Evolutionary conservation across 345 rosid species (phyloP), one percentile per base, ranked within the genome.

Genomic region (Populus ilicifolia): DNA sequence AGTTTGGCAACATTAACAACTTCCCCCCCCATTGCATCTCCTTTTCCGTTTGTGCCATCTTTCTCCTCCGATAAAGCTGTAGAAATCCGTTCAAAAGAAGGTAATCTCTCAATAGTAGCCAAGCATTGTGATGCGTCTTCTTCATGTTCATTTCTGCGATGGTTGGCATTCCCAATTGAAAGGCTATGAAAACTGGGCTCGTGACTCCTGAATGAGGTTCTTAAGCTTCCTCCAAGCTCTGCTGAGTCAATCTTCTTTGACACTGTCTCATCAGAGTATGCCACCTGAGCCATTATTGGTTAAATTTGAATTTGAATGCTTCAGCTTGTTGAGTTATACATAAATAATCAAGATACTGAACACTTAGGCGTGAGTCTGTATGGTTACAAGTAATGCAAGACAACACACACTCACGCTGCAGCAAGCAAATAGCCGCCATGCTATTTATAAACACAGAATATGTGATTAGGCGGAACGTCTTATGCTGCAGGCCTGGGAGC

Each of bases 101-200:
- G 97, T 7, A 93, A 77, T 67, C 91, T 90, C 86, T 93, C 89
- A 61, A 92, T 81, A 33, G 85, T 87, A 77, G 86, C 92, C 95
- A 8, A 41, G 12, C 94, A 93, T 70, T 88, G 88, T 69, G 80
- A 79, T 52, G 84, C 83, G 78, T 84, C 81, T 1, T 3, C 44
- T 78, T 84, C 90, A 56, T 81, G 80, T 12, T 64, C 70, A 74
- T 63, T 17, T 18, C 67, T 30, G 17, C 18, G 74, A 5, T 64
- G 70, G 6, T 81, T 65, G 16, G 23, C 16, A 81, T 81, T 48
- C 79, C 70, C 64, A 67, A 46, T 14, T 78, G 87, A 88, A 69
- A 41, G 76, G 69, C 85, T 87, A 67, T 87, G 82, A 62, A 85
- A 83, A 79, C 93, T 86, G 0, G 87, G 86, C 8, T 71, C 76